Conservation (phyloP, 2,329 filamentous ascomycete genomes). For the Aureobasidium mangrovei region DNA sequence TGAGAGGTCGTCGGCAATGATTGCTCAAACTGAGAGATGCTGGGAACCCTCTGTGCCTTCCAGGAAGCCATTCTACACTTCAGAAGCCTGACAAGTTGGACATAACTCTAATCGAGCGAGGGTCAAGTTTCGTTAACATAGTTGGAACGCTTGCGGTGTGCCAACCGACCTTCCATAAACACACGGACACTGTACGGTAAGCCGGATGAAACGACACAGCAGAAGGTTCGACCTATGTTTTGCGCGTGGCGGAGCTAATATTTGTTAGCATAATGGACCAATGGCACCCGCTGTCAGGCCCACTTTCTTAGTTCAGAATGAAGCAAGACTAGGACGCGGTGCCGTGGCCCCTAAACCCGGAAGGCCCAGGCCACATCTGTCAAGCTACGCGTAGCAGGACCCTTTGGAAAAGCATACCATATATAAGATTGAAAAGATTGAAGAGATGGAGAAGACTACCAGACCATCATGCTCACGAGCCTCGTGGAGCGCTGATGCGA, state of each 20-base stretch:
- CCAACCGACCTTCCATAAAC: not conserved
- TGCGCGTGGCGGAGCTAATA: not conserved
- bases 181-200: not conserved
- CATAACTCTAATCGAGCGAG: not conserved
- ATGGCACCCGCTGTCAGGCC: not conserved
- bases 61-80: not conserved
- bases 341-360: not conserved
- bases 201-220: conserved; percentile 4
- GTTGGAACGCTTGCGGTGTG: not conserved
- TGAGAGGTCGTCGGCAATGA: conserved; percentile 17
- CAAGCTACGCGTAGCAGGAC: not conserved
- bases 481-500: too few species aligned
- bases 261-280: not conserved
- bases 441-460: too few species aligned
- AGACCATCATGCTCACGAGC: too few species aligned
- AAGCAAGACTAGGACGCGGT: not conserved
- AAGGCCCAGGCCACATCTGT: not conserved
- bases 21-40: not conserved
- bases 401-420: too few species aligned
- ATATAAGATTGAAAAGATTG: too few species aligned
- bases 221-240: conserved; percentile 6
- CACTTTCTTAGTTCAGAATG: not conserved
- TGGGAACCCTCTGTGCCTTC: not conserved
- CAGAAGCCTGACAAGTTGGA: not conserved
- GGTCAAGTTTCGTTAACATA: conserved; percentile 2